Evolutionary conservation across 2,329 filamentous ascomycete genomes (phyloP).

Genomic region (Ceratocystis eucalypticola): DNA sequence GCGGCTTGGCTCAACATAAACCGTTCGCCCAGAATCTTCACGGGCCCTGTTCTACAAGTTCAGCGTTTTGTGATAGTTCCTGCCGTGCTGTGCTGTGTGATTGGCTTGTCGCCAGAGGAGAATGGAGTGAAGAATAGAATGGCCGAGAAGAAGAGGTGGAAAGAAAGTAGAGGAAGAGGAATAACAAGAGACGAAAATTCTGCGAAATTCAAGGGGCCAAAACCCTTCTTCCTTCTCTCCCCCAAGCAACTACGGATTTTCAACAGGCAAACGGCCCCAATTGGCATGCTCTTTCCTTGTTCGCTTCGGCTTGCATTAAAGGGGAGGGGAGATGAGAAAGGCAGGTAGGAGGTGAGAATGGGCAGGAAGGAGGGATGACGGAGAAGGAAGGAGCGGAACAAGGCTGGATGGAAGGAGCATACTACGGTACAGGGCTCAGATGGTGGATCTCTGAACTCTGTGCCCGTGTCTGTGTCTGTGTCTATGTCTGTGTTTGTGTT

Average conservation of each 20-base stretch:
- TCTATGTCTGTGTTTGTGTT: neutral
- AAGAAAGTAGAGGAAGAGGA: neutral
- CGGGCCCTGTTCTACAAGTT: neutral
- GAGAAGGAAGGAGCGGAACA: conserved; percentile 2
- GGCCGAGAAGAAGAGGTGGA: neutral
- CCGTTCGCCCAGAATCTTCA: neutral
- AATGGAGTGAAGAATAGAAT: neutral
- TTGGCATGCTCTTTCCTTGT: too few species aligned
- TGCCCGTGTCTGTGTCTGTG: neutral
- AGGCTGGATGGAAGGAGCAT: neutral
- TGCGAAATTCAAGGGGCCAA: conserved; percentile 6
- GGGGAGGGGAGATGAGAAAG: neutral
- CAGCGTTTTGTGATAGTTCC: neutral
- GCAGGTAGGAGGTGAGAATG: neutral
- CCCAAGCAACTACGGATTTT: neutral
- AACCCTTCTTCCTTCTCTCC: too few species aligned
- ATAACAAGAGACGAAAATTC: conserved; percentile 10
- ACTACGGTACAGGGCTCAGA: neutral
- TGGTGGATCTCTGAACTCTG: neutral
- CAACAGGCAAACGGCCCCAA: too few species aligned
- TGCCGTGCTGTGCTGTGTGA: neutral
- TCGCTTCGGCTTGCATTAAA: neutral
- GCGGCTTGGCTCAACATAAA: too few species aligned
- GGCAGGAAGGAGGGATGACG: neutral
- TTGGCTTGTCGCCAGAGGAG: neutral